These are phyloP conservation scores for Phytophthora sansomeana DNA, from an alignment of 352 stramenopile species.

Conservation along the genomic window DNA sequence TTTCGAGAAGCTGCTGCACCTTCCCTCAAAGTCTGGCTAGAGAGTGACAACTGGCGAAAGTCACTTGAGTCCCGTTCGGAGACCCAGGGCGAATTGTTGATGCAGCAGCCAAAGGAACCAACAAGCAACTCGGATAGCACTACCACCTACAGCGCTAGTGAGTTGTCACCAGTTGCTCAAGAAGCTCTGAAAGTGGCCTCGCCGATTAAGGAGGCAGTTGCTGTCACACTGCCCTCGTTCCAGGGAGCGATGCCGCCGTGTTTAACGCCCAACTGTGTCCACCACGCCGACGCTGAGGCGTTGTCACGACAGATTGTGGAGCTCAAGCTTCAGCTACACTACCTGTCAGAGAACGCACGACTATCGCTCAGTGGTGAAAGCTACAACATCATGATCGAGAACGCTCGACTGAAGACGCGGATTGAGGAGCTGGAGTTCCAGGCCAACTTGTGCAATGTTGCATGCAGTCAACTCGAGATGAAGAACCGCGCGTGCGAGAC, in stretches of 20 bases:
- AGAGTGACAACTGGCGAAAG: constrained; percentile 57
- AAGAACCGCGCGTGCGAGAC: constrained; percentile 77
- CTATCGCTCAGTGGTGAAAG: constrained; percentile 66
- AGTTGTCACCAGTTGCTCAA: not conserved
- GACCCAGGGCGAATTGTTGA: not conserved
- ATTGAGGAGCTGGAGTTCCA: constrained; percentile 82
- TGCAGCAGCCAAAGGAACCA: constrained; percentile 8
- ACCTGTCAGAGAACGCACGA: constrained; percentile 69
- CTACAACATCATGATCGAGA: constrained; percentile 71
- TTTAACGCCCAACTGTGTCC: constrained; percentile 51
- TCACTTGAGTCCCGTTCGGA: constrained; percentile 38
- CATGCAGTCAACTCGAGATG: constrained; percentile 72
- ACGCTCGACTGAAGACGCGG: constrained; percentile 72
- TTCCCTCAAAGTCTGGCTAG: constrained; percentile 67
- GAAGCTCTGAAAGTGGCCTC: constrained; percentile 12
- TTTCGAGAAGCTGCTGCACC: constrained; percentile 28
- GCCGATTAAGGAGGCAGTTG: constrained; percentile 4
- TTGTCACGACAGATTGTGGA: constrained; percentile 77
- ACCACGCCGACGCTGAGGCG: constrained; percentile 63
- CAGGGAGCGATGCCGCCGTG: constrained; percentile 22
- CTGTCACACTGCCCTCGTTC: not conserved
- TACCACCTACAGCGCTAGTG: not conserved
- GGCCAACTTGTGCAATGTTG: constrained; percentile 62
- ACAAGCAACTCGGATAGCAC: not conserved
- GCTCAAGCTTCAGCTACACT: constrained; percentile 81